A percentile compares a stretch with the other conserved stretches of the same genome.
phyloP scores from a whole-genome alignment of 2,329 filamentous ascomycete genomes.

The Penicillium frequentans region DNA sequence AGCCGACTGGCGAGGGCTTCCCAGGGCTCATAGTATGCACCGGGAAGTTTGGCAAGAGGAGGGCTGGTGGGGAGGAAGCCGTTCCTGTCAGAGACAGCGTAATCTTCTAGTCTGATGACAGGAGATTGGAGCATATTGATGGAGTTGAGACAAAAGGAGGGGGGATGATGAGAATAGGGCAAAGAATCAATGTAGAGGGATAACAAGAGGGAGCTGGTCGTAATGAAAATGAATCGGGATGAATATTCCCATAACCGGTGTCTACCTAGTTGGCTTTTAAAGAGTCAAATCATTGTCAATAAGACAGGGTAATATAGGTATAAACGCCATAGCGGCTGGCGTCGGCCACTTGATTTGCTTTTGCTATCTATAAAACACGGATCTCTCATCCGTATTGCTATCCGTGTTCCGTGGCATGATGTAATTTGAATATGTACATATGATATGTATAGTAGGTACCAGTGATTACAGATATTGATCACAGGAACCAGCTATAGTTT shows the following conservation, averaged over 20 bases:
- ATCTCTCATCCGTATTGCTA: slow-evolving; percentile 18
- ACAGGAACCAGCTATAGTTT: background rate
- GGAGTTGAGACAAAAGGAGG: background rate
- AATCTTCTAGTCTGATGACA: slow-evolving; percentile 59
- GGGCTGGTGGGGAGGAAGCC: slow-evolving; percentile 80
- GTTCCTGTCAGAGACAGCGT: slow-evolving; percentile 59
- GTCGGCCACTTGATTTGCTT: slow-evolving; percentile 7
- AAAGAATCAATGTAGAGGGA: background rate
- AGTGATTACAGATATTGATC: background rate
- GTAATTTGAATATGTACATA: background rate
- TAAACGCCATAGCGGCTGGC: slow-evolving; percentile 12
- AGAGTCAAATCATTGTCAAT: background rate
- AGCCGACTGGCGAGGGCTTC: slow-evolving; percentile 76
- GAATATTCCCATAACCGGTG: background rate
- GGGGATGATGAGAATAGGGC: background rate
- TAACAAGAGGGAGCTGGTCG: background rate
- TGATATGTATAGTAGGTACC: background rate
- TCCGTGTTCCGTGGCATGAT: slow-evolving; percentile 5
- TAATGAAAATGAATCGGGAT: background rate
- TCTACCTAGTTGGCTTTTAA: background rate
- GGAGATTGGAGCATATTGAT: slow-evolving; percentile 27
- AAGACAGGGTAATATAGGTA: background rate
- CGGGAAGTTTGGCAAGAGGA: slow-evolving; percentile 70
- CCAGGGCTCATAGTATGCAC: slow-evolving; percentile 86
- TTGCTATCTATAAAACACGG: slow-evolving; percentile 23